phyloP scores from a whole-genome alignment of 805 yeast species.

The Wickerhamomyces silvicola region DNA sequence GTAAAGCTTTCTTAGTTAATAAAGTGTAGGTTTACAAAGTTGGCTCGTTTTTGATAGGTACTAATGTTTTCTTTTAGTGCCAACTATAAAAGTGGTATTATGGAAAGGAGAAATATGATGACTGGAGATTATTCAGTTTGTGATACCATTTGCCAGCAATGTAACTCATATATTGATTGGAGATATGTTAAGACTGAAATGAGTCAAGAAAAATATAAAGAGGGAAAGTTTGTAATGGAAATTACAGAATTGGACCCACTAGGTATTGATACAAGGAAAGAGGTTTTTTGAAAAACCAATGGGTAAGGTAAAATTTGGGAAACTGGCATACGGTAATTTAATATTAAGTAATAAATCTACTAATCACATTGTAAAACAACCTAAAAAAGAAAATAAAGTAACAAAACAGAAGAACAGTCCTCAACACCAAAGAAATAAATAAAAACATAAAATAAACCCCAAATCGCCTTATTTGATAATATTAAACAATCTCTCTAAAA shows the following conservation, averaged over 20 bases:
- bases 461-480: background rate
- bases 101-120: constrained; percentile 42
- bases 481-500: constrained; percentile 19
- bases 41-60: too few relatives aligned
- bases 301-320: too few relatives aligned
- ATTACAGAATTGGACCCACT: constrained; percentile 5
- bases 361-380: background rate
- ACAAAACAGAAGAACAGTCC: background rate
- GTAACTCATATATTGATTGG: constrained; percentile 56
- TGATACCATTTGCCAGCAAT: constrained; percentile 50
- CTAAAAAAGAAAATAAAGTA: background rate
- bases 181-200: constrained; percentile 45
- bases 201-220: constrained; percentile 47
- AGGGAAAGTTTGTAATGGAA: constrained; percentile 48
- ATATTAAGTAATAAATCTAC: too few relatives aligned
- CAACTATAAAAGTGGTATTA: constrained; percentile 32
- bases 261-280: background rate
- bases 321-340: too few relatives aligned
- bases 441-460: background rate
- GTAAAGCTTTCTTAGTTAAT: constrained; percentile 50
- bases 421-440: background rate
- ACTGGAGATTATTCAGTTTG: constrained; percentile 56
- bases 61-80: constrained; percentile 11
- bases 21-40: constrained; percentile 32
- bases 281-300: too few relatives aligned